These are phyloP conservation scores for Pseudozyma flocculosa DNA, from an alignment of 1,284 basidiomycete genomes.

Conservation along the genomic window DNA sequence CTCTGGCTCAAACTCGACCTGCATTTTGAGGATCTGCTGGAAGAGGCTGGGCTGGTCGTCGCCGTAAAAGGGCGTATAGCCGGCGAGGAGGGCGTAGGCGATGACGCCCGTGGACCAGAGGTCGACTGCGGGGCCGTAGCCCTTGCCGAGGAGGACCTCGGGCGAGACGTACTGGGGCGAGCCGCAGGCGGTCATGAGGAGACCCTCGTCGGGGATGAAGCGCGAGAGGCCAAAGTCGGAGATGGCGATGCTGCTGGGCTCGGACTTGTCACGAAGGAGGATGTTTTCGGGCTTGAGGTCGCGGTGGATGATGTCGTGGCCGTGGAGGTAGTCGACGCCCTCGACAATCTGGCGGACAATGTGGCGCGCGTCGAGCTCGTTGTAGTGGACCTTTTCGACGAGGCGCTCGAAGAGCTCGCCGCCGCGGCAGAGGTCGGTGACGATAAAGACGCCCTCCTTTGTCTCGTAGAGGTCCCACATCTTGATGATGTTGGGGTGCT, in stretches of 20 bases:
- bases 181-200: slow-evolving; percentile 55
- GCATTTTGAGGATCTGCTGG: slow-evolving; percentile 51
- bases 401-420: slow-evolving; percentile 56
- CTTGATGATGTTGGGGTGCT: slow-evolving; percentile 54
- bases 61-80: slow-evolving; percentile 57
- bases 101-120: slow-evolving; percentile 57
- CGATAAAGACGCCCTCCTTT: slow-evolving; percentile 55
- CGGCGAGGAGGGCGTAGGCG: slow-evolving; percentile 54
- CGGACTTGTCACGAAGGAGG: slow-evolving; percentile 41
- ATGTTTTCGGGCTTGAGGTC: slow-evolving; percentile 58
- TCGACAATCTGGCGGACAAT: slow-evolving; percentile 52
- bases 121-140: slow-evolving; percentile 52
- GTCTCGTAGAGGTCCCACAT: slow-evolving; percentile 57
- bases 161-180: slow-evolving; percentile 57
- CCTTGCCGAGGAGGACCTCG: slow-evolving; percentile 54
- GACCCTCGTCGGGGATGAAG: slow-evolving; percentile 50
- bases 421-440: slow-evolving; percentile 54
- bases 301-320: slow-evolving; percentile 53
- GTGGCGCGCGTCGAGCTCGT: slow-evolving; percentile 53
- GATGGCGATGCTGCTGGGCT: slow-evolving; percentile 49
- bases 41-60: slow-evolving; percentile 50
- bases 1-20: slow-evolving; percentile 49
- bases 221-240: slow-evolving; percentile 56
- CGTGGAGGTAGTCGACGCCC: slow-evolving; percentile 54
- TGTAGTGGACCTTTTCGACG: slow-evolving; percentile 50